A percentile compares a stretch with the other conserved stretches of the same genome.
Conservation (phyloP, 2,329 filamentous ascomycete species). For the Fusarium sublunatum region DNA sequence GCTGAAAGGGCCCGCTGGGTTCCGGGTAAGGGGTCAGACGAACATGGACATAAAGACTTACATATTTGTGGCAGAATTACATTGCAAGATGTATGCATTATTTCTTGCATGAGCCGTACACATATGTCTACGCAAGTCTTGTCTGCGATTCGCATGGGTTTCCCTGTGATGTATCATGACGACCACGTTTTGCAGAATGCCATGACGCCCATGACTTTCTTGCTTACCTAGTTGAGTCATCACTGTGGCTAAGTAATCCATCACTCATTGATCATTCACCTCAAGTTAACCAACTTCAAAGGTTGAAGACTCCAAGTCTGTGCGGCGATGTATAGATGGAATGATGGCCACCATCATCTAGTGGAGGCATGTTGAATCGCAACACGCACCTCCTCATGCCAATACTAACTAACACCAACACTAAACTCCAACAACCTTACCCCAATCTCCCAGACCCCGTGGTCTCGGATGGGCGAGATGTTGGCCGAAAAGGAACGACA, state of each 20-base stretch:
- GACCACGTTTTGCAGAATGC: constrained; percentile 33
- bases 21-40: constrained; percentile 21
- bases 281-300: constrained; percentile 3
- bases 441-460: constrained; percentile 43
- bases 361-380: constrained; percentile 32
- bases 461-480: constrained; percentile 26
- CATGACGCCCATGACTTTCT: constrained; percentile 34
- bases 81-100: constrained; percentile 24
- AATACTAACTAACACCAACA: constrained; percentile 17
- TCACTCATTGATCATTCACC: not conserved
- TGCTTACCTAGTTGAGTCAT: constrained; percentile 26
- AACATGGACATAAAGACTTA: constrained; percentile 30
- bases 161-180: constrained; percentile 42
- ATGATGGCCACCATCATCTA: constrained; percentile 34
- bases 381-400: constrained; percentile 7
- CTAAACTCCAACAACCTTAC: constrained; percentile 30
- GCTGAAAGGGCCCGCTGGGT: constrained; percentile 22
- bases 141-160: constrained; percentile 28
- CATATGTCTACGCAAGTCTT: constrained; percentile 16
- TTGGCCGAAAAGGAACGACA: constrained; percentile 28
- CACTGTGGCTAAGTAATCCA: constrained; percentile 18
- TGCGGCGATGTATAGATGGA: constrained; percentile 26
- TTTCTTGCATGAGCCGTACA: constrained; percentile 19
- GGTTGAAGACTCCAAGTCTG: not conserved
- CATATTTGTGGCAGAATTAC: constrained; percentile 7